Evolutionary conservation across 2,329 filamentous ascomycete species (phyloP).

Genomic region (Calonectria pteridis): DNA sequence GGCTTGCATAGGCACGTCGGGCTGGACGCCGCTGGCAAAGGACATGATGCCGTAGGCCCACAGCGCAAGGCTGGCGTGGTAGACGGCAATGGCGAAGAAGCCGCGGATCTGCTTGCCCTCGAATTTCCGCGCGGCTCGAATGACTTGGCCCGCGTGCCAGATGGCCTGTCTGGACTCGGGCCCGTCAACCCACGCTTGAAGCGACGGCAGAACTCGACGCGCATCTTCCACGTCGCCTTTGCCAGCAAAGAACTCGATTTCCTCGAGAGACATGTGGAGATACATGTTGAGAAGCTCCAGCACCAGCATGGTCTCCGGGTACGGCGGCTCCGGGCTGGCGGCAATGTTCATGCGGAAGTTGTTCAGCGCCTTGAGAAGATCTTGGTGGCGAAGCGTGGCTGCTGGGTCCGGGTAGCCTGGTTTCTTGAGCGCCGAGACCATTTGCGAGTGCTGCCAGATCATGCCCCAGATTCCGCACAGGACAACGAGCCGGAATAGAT

Average conservation of each 20-base stretch:
- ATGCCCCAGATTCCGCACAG: conserved; percentile 30
- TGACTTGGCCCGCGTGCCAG: conserved; percentile 30
- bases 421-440: conserved; percentile 8
- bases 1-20: background rate
- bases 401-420: conserved; percentile 24
- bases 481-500: conserved; percentile 22
- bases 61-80: conserved; percentile 26
- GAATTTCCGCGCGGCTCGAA: conserved; percentile 26
- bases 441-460: conserved; percentile 29
- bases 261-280: conserved; percentile 28
- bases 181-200: conserved; percentile 24
- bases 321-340: conserved; percentile 15
- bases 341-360: conserved; percentile 26
- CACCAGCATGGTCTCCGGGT: background rate
- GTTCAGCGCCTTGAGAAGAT: conserved; percentile 18
- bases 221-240: conserved; percentile 31
- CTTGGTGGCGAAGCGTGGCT: conserved; percentile 27
- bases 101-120: conserved; percentile 16
- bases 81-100: conserved; percentile 30
- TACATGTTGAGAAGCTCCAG: conserved; percentile 30
- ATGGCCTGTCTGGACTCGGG: conserved; percentile 27
- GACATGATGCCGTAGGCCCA: conserved; percentile 33
- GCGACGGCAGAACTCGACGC: conserved; percentile 23
- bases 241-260: conserved; percentile 31
- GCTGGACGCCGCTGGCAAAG: background rate